Evolutionary conservation across 116 monocot species (phyloP).

Genomic region (Trichopus zeylanicus): DNA sequence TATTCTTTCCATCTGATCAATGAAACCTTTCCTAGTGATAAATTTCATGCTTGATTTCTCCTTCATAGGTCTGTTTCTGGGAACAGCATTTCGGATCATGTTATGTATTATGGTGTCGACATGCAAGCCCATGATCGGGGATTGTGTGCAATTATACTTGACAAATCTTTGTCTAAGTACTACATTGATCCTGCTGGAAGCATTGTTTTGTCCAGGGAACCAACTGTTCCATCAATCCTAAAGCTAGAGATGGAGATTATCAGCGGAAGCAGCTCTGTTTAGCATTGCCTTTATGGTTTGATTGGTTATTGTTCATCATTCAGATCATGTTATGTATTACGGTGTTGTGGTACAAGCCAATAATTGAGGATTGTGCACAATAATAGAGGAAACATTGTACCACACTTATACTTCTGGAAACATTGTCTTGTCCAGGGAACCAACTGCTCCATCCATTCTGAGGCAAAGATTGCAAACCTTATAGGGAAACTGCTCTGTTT

Average conservation of each 20-base stretch:
- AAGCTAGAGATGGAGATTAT: background rate
- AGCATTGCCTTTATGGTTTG: too few relatives aligned
- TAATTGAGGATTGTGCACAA: conserved; percentile 46
- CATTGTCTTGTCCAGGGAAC: conserved; percentile 41
- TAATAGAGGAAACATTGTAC: conserved; percentile 22
- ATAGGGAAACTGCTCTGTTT: background rate
- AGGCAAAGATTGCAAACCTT: background rate
- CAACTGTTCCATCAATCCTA: conserved; percentile 2
- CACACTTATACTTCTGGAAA: conserved; percentile 43
- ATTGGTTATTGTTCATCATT: too few relatives aligned
- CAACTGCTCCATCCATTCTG: conserved; percentile 2
- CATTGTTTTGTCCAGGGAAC: conserved; percentile 41
- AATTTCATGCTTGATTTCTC: background rate
- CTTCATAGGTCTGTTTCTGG: conserved; percentile 65
- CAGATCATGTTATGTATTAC: conserved; percentile 65
- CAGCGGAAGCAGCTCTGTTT: background rate
- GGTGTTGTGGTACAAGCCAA: conserved; percentile 57
- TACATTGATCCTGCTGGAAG: conserved; percentile 44
- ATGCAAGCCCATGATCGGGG: conserved; percentile 47
- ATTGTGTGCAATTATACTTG: conserved; percentile 50
- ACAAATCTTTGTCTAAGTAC: conserved; percentile 1
- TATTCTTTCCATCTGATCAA: too few relatives aligned
- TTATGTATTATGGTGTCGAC: conserved; percentile 52
- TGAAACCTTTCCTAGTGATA: too few relatives aligned
- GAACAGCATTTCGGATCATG: conserved; percentile 74